Base-by-base conservation (phyloP, 2,329 filamentous ascomycete genomes). In the Curvularia sp. region DNA sequence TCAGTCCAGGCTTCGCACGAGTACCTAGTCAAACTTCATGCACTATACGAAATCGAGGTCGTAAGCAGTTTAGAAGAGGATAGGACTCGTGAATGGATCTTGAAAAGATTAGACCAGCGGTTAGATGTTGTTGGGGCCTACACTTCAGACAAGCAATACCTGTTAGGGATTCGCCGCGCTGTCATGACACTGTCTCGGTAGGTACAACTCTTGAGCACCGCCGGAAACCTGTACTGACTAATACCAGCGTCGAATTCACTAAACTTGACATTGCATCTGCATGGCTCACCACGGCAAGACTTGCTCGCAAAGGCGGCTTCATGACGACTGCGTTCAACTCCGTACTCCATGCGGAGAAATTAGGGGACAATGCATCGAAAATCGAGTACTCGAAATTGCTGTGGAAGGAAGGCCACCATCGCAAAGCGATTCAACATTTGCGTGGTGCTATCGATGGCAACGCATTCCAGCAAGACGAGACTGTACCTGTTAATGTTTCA, bases 321-420 rank as follows among this genome's bases (percentile, higher is more conserved):
- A 89, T 89, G 53, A 89, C 92, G 54, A 93, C 94, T 67, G 96
- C 95, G 0, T 97, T 97, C 80, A 95, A 96, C 73, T 93, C 94
- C 13, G 92, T 98, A 24, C 84, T 98, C 2, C 92, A 95, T 77
- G 95, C 96, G 10, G 89, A 91, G 22, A 86, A 89, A 60, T 85
- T 97, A 10, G 91, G 92, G 20, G 92, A 97, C 66, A 88, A 90
- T 58, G 92, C 91, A 2, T 92, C 94, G 10, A 94, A 92, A 9
- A 95, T 99, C 60, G 96, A 99, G 75, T 94, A 99, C 75, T 93
- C 95, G 1, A 89, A 93, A 60, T 83, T 99, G 30, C 81, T 98
- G 7, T 99, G 95, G 93, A 92, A 91, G 67, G 93, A 97, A 74
- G 92, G 92, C 0, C 90, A 97, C 70, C 92, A 94, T 73, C 87